Evolutionary conservation across 1,284 basidiomycete species (phyloP), one percentile per base, ranked within the genome.

Genomic region (Ustilago curta): DNA sequence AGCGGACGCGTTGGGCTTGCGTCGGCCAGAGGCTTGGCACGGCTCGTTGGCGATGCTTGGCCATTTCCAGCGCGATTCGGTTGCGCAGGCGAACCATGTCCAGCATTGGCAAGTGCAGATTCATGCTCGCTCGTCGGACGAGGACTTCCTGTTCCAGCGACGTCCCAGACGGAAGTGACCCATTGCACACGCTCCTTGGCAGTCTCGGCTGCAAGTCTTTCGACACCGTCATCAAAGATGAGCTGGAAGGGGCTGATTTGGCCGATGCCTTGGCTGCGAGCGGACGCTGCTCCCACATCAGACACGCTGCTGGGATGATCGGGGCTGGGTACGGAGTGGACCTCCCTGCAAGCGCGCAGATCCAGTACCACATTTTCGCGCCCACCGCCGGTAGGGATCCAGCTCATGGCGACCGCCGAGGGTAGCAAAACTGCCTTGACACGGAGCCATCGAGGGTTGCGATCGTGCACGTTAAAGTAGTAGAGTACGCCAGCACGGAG

Each of bases 151-250:
- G 61, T 51, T 16, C 68, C 58, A 3, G 57, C 50, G 9, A 65
- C 61, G n/a, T 74, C 61, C 66, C 70, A 69, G 2, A 79, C 60
- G 18, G 71, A 52, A 3, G 62, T 52, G 37, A 82, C 76, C 80
- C 80, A 82, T 44, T 76, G 69, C 14, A 79, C 76, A 8, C 80
- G 52, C 29, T 81, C 79, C 48, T 53, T 72, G 42, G 78, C 76
- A 7, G 68, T 69, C 14, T 76, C 73, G 21, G 78, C 75, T 21
- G 79, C 80, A 3, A 82, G 52, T 3, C 80, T 47, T 68, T 82
- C 80, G 0, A 82, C 73, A n/a, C 80, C 80, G 44, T 82, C 80
- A 31, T 81, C 77, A 58, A 82, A 82, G 44, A 81, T 74, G n/a
- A 82, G 61, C 62, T 82, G 79, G 56, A 78, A 82, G 9, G 80